phyloP scores from a whole-genome alignment of 768 basidiomycete species.

The Sporobolomyces pararoseus region DNA sequence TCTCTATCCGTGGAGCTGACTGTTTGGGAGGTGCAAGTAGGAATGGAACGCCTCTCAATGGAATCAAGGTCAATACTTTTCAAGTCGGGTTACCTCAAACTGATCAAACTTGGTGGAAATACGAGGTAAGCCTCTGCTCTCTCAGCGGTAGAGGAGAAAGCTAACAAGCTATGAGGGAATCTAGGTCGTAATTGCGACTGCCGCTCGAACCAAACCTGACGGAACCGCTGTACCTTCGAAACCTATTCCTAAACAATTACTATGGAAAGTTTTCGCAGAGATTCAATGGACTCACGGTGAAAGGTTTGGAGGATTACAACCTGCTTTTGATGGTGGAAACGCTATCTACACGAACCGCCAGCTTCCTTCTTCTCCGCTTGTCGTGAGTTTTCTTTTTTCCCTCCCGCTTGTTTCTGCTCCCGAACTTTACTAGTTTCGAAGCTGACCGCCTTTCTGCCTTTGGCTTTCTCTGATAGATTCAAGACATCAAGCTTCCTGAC shows the following conservation, averaged over 20 bases:
- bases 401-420: neutral
- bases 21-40: neutral
- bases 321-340: constrained; percentile 4
- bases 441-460: neutral
- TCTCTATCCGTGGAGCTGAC: neutral
- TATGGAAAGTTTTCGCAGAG: neutral
- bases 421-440: neutral
- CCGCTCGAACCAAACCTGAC: neutral
- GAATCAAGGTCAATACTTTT: neutral
- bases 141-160: too few relatives aligned
- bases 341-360: constrained; percentile 4
- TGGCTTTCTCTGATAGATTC: neutral
- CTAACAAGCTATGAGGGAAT: neutral
- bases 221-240: neutral
- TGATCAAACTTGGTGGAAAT: constrained; percentile 2
- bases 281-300: neutral
- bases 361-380: neutral
- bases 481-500: neutral
- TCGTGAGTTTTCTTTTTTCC: neutral
- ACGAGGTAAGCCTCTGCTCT: constrained; percentile 12
- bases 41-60: neutral
- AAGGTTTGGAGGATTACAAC: neutral
- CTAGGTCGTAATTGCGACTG: constrained; percentile 13
- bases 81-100: neutral
- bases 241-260: neutral